Evolutionary conservation across 192 early-diverging fungal genomes (phyloP).

Genomic region (Mortierella antarctica): DNA sequence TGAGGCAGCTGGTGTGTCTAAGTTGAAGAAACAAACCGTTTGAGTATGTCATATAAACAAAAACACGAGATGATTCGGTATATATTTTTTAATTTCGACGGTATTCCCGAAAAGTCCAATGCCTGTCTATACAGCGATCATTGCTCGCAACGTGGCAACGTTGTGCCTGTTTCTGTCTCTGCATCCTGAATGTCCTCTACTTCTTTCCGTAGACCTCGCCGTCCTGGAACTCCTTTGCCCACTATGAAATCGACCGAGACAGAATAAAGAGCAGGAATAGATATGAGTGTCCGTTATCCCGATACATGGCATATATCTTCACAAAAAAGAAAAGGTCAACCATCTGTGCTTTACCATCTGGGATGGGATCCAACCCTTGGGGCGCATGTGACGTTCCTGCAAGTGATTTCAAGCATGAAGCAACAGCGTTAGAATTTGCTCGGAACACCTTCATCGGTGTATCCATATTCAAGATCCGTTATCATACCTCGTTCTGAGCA

Average conservation of each 20-base stretch:
- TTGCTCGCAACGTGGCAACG: background rate
- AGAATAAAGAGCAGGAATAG: background rate
- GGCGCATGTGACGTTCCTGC: constrained; percentile 49
- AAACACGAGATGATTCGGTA: background rate
- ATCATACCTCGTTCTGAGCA: constrained; percentile 58
- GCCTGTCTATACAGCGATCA: constrained; percentile 15
- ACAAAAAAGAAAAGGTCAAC: background rate
- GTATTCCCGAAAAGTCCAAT: background rate
- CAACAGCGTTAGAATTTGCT: background rate
- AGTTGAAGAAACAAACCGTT: too few relatives aligned
- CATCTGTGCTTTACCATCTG: constrained; percentile 21
- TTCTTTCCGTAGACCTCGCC: constrained; percentile 55
- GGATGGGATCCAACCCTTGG: constrained; percentile 46
- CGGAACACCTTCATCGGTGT: background rate
- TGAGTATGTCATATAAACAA: too few relatives aligned
- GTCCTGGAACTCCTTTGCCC: constrained; percentile 53
- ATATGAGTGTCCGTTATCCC: background rate
- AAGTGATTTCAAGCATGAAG: background rate
- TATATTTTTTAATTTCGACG: constrained; percentile 6
- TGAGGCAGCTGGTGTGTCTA: background rate
- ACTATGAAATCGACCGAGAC: constrained; percentile 12
- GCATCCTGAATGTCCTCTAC: constrained; percentile 8
- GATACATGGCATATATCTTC: background rate
- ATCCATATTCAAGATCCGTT: background rate
- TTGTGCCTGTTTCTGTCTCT: background rate